Conservation (phyloP, 2,329 filamentous ascomycete species). For the Talaromyces albobiverticillius region DNA sequence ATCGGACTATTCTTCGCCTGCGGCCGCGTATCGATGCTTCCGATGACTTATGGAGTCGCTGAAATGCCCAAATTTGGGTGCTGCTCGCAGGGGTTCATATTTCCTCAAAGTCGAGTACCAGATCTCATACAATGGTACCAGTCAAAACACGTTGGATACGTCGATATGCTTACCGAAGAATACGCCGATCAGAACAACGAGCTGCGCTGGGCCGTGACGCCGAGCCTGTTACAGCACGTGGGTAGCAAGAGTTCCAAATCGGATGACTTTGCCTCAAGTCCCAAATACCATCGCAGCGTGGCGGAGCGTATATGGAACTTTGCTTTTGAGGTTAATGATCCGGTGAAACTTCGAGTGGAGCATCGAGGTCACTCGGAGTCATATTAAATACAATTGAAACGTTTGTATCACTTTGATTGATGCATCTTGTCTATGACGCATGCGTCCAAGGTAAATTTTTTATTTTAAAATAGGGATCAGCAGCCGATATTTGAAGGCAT, state of each 20-base stretch:
- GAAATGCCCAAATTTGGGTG: constrained; percentile 43
- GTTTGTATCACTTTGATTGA: no score
- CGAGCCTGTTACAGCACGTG: constrained; percentile 45
- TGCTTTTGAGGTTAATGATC: constrained; percentile 16
- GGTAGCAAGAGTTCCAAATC: constrained; percentile 39
- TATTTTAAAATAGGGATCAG: no score
- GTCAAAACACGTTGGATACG: constrained; percentile 31
- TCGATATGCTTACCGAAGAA: constrained; percentile 42
- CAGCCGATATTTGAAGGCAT: no score
- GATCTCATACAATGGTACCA: constrained; percentile 31
- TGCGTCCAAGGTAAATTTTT: no score
- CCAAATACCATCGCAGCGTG: constrained; percentile 2
- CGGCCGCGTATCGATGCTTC: constrained; percentile 38
- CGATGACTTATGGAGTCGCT: constrained; percentile 34
- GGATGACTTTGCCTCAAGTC: neutral
- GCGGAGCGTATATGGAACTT: constrained; percentile 22
- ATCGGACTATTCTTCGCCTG: constrained; percentile 41
- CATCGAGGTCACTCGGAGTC: no score
- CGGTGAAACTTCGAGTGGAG: no score
- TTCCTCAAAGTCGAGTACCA: constrained; percentile 31
- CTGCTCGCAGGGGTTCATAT: constrained; percentile 46
- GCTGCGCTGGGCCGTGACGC: constrained; percentile 42
- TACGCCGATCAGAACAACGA: constrained; percentile 38
- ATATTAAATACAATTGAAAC: no score
- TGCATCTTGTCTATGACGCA: no score